Base-by-base conservation (phyloP, 352 stramenopile genomes). In the Globisporangium irregulare region DNA sequence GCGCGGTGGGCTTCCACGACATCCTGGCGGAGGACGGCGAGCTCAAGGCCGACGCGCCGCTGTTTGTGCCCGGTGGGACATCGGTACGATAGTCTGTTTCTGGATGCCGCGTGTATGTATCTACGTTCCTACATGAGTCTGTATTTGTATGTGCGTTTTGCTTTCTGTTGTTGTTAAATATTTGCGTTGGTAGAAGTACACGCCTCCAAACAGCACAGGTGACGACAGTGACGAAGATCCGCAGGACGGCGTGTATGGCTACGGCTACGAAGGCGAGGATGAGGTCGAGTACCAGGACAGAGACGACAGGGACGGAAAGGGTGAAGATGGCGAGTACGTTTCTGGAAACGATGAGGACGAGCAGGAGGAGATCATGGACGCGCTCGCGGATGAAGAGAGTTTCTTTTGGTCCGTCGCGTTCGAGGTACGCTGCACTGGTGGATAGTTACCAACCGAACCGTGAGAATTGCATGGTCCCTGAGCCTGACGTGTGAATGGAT, bases 321-420 rank as follows among this genome's bases (percentile, higher is more conserved):
- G 38, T 51, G 51, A 53, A 56, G 24, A 34, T 32, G 27, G 22
- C 43, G 43, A 29, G 59, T 66, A 58, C 43, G 43, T 20, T 0
- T 38, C 64, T 25, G 34, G 59, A 5, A 15, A 53, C 24, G 67
- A 67, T 20, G 67, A 59, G 4, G 38, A 61, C n/a, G 38, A 48
- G n/a, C 64, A 58, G 12, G 68, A 73, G 4, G 58, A 68, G 15
- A 43, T 67, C n/a, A 66, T 62, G 50, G 64, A 76, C 1, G 73
- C 60, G 24, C 71, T 92, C 73, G 75, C 88, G 67, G 77, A 86
- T 56, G 87, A 95, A 77, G 85, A 93, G 63, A 86, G 69, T 27
- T 95, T 95, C 73, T 95, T 93, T 67, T 95, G 87, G 87, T 95
- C 87, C 15, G 78, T 95, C 55, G 84, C 85, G 24, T 95, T 88